Evolutionary conservation across 768 basidiomycete genomes (phyloP).

Genomic region (Boletus subparvulus): DNA sequence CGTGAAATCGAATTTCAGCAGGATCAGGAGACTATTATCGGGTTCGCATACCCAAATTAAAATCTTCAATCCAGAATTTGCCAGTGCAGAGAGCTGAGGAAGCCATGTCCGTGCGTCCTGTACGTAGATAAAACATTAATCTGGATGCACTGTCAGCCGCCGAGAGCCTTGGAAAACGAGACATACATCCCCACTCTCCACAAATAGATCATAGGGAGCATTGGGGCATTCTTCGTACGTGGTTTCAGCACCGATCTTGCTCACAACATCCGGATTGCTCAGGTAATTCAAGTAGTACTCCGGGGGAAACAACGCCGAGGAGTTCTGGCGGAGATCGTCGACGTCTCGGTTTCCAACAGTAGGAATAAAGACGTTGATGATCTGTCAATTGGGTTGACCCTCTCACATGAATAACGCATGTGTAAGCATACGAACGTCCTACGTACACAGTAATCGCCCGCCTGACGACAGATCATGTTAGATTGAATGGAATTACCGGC

Average conservation of each 20-base stretch:
- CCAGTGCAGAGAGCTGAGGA: conserved; percentile 37
- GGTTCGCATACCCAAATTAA: conserved; percentile 38
- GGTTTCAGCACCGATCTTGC: conserved; percentile 52
- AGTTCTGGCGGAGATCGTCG: conserved; percentile 58
- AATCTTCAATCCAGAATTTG: conserved; percentile 36
- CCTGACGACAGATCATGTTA: conserved; percentile 47
- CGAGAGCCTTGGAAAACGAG: background rate
- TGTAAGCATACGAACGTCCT: background rate
- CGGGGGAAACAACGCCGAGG: conserved; percentile 53
- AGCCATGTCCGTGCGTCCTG: conserved; percentile 39
- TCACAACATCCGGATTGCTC: conserved; percentile 33
- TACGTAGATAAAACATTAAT: background rate
- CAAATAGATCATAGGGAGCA: conserved; percentile 44
- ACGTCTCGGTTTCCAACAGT: conserved; percentile 53
- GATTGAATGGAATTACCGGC: conserved; percentile 49
- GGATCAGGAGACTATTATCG: background rate
- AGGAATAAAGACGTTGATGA: conserved; percentile 46
- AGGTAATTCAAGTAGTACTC: conserved; percentile 55
- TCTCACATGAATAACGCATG: background rate
- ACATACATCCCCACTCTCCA: conserved; percentile 56
- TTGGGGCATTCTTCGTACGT: conserved; percentile 50
- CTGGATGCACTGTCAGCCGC: background rate
- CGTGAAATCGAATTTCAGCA: background rate
- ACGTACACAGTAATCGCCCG: conserved; percentile 58
- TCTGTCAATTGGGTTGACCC: conserved; percentile 26